Evolutionary conservation across 306 rosid species (phyloP).

Genomic region (Acacia acuminata): DNA sequence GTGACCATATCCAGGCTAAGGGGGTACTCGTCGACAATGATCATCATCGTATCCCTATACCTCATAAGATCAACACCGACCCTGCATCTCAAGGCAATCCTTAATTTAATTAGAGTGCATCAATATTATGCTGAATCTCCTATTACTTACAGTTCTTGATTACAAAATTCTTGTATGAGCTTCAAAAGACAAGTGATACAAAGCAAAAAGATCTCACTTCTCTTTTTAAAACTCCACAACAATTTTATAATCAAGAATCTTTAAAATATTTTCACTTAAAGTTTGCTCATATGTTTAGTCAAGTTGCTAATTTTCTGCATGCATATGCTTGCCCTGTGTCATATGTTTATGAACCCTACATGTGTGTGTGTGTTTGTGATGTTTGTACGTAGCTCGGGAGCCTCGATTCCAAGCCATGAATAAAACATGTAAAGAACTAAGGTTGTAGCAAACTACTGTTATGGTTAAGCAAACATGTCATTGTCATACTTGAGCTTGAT

Average conservation of each 20-base stretch:
- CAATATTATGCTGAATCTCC: not conserved
- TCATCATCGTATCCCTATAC: slow-evolving; percentile 31
- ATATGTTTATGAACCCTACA: not conserved
- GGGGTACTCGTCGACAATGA: slow-evolving; percentile 1
- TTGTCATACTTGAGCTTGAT: too few relatives aligned
- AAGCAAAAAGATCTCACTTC: not conserved
- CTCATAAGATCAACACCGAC: slow-evolving; percentile 27
- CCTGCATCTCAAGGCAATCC: slow-evolving; percentile 12
- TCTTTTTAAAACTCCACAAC: not conserved
- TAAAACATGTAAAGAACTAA: not conserved
- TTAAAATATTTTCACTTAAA: not conserved
- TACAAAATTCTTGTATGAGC: not conserved
- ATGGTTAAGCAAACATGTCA: not conserved
- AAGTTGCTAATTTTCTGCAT: not conserved
- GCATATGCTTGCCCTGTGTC: not conserved
- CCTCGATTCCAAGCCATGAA: not conserved
- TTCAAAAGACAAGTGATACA: not conserved
- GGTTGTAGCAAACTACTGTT: not conserved
- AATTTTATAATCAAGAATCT: not conserved
- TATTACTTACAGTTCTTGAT: not conserved
- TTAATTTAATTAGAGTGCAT: too few relatives aligned
- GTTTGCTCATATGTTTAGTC: not conserved
- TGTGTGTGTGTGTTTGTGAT: not conserved
- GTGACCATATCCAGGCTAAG: not conserved
- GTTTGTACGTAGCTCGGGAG: not conserved